Evolutionary conservation across 2,329 filamentous ascomycete species (phyloP).

Genomic region (Venturiaceae sp.): DNA sequence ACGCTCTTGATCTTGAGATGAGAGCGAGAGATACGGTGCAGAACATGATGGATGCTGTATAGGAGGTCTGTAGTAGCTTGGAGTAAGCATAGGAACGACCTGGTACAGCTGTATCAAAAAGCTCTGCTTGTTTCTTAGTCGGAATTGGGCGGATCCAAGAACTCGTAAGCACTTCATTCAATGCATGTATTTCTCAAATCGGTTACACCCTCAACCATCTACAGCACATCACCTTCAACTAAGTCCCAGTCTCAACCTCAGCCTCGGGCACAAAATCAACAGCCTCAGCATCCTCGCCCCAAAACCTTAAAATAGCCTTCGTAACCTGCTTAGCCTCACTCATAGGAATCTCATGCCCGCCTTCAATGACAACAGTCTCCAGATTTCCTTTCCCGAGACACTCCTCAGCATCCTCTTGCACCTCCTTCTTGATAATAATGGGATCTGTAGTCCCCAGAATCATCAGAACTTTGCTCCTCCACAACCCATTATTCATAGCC

Average conservation of each 20-base stretch:
- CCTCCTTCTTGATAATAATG: conserved; percentile 56
- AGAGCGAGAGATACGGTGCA: too few relatives aligned
- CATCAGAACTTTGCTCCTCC: conserved; percentile 48
- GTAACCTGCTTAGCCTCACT: conserved; percentile 50
- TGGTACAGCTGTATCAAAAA: too few relatives aligned
- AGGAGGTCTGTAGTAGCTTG: too few relatives aligned
- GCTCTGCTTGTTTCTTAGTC: too few relatives aligned
- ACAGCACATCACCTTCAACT: too few relatives aligned
- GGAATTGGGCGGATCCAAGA: too few relatives aligned
- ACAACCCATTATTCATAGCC: conserved; percentile 22
- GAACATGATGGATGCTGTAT: too few relatives aligned
- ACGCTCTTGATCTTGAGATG: too few relatives aligned
- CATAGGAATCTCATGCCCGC: conserved; percentile 63
- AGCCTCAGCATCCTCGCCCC: conserved; percentile 14
- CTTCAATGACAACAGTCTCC: conserved; percentile 46
- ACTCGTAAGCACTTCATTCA: too few relatives aligned
- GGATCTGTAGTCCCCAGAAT: conserved; percentile 57
- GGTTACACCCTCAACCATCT: too few relatives aligned
- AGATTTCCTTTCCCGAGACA: conserved; percentile 50
- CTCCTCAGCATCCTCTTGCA: conserved; percentile 48
- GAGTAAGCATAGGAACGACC: too few relatives aligned
- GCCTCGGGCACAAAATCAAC: not conserved
- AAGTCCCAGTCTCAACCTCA: not conserved
- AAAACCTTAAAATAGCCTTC: conserved; percentile 36
- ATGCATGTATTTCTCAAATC: too few relatives aligned